A percentile compares a stretch with the other conserved stretches of the same genome.
Evolutionary conservation across 306 rosid genomes (phyloP).

Genomic region (Oxytropis ochrocephala): DNA sequence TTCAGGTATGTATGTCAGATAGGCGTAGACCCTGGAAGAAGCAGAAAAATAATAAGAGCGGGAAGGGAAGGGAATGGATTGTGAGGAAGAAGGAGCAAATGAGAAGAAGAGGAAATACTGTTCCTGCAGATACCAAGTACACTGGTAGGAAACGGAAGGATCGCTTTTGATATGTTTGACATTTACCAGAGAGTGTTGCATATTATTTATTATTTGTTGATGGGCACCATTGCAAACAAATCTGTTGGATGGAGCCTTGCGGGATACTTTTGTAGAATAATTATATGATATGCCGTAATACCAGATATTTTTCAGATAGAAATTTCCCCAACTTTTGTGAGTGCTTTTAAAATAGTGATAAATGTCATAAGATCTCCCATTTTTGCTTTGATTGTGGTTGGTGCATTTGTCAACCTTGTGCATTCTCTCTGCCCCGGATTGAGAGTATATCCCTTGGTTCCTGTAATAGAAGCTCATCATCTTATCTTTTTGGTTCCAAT

Average conservation of each 20-base stretch:
- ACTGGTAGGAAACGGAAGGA: conserved; percentile 81
- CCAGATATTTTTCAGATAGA: not conserved
- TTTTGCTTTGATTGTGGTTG: not conserved
- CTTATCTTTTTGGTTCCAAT: too few species aligned
- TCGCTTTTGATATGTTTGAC: conserved; percentile 44
- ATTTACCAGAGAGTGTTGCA: not conserved
- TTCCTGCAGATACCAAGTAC: conserved; percentile 71
- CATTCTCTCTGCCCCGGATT: too few species aligned
- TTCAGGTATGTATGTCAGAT: conserved; percentile 64
- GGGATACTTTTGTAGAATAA: not conserved
- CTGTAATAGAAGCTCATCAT: too few species aligned
- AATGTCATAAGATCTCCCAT: not conserved
- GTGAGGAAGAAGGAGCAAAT: conserved; percentile 81
- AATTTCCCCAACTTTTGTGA: not conserved
- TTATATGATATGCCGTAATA: not conserved
- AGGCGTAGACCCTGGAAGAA: conserved; percentile 76
- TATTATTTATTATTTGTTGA: not conserved
- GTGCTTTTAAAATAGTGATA: not conserved
- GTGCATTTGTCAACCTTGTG: too few species aligned
- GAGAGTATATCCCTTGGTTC: too few species aligned
- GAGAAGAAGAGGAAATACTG: conserved; percentile 81
- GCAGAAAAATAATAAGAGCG: conserved; percentile 49
- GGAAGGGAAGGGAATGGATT: conserved; percentile 77
- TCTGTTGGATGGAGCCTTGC: too few species aligned
- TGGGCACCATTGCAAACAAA: not conserved